Conservation (phyloP, 2,329 filamentous ascomycete genomes). For the Falciphora oryzae region DNA sequence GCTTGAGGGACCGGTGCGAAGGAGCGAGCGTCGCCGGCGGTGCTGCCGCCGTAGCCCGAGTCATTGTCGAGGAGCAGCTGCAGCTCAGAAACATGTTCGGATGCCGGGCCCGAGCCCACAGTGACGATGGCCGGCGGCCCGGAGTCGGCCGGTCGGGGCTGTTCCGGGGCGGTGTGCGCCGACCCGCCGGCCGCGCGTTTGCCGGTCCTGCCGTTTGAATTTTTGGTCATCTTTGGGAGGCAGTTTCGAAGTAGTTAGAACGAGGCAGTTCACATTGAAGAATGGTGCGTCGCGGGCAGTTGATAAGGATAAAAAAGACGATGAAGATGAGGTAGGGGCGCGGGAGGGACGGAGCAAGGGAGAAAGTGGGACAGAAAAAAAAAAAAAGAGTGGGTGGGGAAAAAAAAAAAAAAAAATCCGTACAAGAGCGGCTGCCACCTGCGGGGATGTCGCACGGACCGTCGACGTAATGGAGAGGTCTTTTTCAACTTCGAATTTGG, state of each 20-base stretch:
- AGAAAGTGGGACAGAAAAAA: not conserved
- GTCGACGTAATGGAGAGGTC: not conserved
- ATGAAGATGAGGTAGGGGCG: not conserved
- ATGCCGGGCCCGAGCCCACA: constrained; percentile 75
- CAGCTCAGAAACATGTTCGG: constrained; percentile 73
- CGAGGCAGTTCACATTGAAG: not conserved
- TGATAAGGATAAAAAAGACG: not conserved
- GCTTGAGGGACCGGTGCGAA: constrained; percentile 34
- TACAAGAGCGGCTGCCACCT: not conserved
- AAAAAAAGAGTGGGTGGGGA: not conserved
- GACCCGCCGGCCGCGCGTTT: constrained; percentile 7
- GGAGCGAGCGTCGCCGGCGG: constrained; percentile 47
- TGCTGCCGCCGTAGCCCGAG: constrained; percentile 86
- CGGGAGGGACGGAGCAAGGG: not conserved
- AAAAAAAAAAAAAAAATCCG: not conserved
- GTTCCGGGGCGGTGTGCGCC: constrained; percentile 48
- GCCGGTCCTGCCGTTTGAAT: not conserved
- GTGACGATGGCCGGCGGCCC: constrained; percentile 62
- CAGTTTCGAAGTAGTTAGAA: not conserved
- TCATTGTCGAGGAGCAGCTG: constrained; percentile 80
- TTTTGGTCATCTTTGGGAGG: not conserved
- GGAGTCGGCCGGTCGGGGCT: constrained; percentile 83
- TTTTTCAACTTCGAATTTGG: not conserved
- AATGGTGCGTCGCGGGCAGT: not conserved
- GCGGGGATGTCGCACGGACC: not conserved